Percentiles rank a stretch among this genome's conserved stretches.
These are phyloP conservation scores for Microbotryum silenes-acaulis DNA, from an alignment of 1,284 basidiomycete species.

Conservation along the genomic window DNA sequence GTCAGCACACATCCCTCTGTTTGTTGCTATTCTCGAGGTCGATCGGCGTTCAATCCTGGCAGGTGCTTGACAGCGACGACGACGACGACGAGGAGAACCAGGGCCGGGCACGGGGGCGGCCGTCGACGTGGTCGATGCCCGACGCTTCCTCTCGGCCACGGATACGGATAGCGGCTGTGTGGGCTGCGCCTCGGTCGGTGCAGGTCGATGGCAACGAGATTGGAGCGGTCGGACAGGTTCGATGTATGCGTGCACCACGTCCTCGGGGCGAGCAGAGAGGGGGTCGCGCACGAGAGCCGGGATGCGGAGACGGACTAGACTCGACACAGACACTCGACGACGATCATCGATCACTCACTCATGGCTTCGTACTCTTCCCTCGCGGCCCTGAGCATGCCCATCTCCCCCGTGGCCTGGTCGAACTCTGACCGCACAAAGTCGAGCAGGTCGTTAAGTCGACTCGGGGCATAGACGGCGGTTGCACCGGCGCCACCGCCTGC, in stretches of 20 bases:
- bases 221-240: too few species aligned
- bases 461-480: slow-evolving; percentile 4
- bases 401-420: slow-evolving; percentile 65
- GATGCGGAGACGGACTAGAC: background rate
- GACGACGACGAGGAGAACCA: too few species aligned
- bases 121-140: too few species aligned
- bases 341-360: slow-evolving; percentile 11
- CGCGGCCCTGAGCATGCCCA: slow-evolving; percentile 61
- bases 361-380: slow-evolving; percentile 84
- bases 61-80: too few species aligned
- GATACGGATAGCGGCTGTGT: too few species aligned
- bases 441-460: slow-evolving; percentile 65
- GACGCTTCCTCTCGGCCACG: too few species aligned
- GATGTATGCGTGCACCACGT: too few species aligned
- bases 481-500: background rate
- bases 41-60: background rate
- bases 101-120: too few species aligned
- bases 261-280: too few species aligned
- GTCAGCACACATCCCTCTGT: background rate
- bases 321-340: background rate
- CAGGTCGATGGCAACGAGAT: too few species aligned
- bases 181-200: too few species aligned
- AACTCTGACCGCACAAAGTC: slow-evolving; percentile 81
- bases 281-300: too few species aligned
- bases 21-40: background rate